These are phyloP conservation scores for Podila verticillata DNA, from an alignment of 192 early-diverging fungal species.

Conservation along the genomic window DNA sequence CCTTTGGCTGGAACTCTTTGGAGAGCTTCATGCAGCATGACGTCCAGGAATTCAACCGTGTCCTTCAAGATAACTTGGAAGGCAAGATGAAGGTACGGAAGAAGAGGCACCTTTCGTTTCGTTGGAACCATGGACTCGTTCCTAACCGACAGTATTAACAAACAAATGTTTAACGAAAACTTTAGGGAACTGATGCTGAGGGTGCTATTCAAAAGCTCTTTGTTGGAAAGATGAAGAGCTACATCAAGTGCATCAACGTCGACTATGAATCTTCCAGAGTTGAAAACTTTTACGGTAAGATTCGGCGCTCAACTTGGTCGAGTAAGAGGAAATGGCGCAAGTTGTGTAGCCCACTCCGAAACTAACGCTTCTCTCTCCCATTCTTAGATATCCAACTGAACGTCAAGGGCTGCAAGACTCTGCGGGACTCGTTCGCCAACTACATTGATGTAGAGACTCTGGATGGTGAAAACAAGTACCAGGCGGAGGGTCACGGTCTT, in stretches of 20 bases:
- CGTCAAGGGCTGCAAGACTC: slow-evolving; percentile 91
- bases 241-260: slow-evolving; percentile 94
- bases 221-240: slow-evolving; percentile 98
- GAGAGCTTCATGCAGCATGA: slow-evolving; percentile 99
- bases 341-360: no score
- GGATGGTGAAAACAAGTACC: slow-evolving; percentile 97
- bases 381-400: slow-evolving; percentile 93
- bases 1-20: slow-evolving; percentile 97
- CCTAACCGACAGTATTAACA: neutral
- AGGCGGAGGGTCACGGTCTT: slow-evolving; percentile 91
- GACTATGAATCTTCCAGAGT: slow-evolving; percentile 93
- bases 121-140: no score
- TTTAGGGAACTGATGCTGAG: slow-evolving; percentile 84
- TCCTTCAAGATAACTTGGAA: slow-evolving; percentile 96
- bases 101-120: no score
- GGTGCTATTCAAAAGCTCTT: slow-evolving; percentile 92
- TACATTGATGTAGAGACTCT: slow-evolving; percentile 92
- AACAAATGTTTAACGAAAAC: neutral
- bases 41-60: slow-evolving; percentile 98
- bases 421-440: slow-evolving; percentile 90
- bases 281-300: slow-evolving; percentile 91
- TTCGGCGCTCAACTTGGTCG: no score
- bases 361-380: no score
- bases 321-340: no score
- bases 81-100: slow-evolving; percentile 91